Evolutionary conservation across 108 stramenopile genomes (phyloP), one percentile per base, ranked within the genome.

Genomic region (Stephanodiscus minutulus): DNA sequence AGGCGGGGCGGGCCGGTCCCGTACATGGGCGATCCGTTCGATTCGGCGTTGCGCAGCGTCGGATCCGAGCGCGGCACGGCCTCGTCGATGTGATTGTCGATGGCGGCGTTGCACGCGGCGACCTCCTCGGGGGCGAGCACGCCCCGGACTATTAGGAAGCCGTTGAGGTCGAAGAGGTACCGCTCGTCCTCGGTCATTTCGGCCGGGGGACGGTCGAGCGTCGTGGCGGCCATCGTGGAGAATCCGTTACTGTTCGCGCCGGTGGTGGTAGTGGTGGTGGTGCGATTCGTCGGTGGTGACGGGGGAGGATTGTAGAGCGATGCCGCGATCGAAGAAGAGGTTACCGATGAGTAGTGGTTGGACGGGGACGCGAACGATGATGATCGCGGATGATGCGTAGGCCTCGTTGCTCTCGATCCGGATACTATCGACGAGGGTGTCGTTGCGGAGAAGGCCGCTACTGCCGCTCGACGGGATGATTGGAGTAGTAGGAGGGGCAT

Each of bases 151-250:
- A 97, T 82, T 48, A 97, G 57, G 74, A 82, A 97, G 17, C 96
- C 96, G 69, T 97, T 94, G 55, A 97, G 80, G 72, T 97, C 96
- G 68, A 97, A 97, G 24, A 95, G 83, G 79, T 98, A 98, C 47
- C 86, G 84, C 48, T 92, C 90, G 18, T 87, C 90, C 33, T 95
- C 93, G 1, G 87, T 72, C 89, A 93, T 93, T 81, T 88, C 59
- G 21, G 28, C 70, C 46, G 77, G 74, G 13, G 13, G 13, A 29
- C 29, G 41, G 12, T n/a, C 29, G 21, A 1, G 9, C 1, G 29
- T 25, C 22, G 52, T 12, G 0, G 31, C 17, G 25, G 66, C 46
- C 78, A 79, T 79, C 22, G 78, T 79, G 27, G 78, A 54, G 35
- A 79, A 67, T 54, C 37, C 41, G n/a, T n/a, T n/a, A n/a, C n/a